Evolutionary conservation across 2,329 filamentous ascomycete species (phyloP).

Genomic region (Paracoccidioides brasiliensis): DNA sequence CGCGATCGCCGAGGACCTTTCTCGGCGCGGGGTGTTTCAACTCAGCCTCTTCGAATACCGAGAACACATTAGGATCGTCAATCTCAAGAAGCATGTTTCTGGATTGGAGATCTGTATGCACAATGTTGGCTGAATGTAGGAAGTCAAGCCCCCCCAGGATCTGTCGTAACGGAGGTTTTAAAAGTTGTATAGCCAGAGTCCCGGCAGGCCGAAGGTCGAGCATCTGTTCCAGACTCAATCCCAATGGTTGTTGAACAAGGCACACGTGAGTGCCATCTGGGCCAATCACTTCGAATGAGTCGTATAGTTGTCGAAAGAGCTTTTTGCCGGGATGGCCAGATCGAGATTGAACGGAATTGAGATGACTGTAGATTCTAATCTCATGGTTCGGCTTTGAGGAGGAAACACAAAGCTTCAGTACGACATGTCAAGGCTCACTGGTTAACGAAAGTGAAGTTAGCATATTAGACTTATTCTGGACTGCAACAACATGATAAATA

Average conservation of each 20-base stretch:
- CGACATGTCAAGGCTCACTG: constrained; percentile 1
- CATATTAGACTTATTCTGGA: neutral
- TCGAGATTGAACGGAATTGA: too few species aligned
- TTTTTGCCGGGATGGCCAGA: too few species aligned
- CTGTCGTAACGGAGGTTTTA: constrained; percentile 7
- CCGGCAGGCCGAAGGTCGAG: too few species aligned
- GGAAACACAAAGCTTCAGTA: constrained; percentile 1
- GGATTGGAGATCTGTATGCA: constrained; percentile 3
- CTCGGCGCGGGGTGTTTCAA: constrained; percentile 7
- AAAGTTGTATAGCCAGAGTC: too few species aligned
- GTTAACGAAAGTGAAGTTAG: neutral
- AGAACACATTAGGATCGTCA: neutral
- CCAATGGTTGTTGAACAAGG: too few species aligned
- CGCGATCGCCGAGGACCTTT: constrained; percentile 8
- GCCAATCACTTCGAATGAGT: too few species aligned
- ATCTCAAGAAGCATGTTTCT: constrained; percentile 8
- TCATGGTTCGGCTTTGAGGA: too few species aligned
- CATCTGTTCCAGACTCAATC: too few species aligned
- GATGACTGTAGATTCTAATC: too few species aligned
- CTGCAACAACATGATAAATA: neutral
- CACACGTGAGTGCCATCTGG: too few species aligned
- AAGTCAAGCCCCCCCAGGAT: constrained; percentile 4
- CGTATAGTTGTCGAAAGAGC: too few species aligned
- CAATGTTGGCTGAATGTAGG: neutral
- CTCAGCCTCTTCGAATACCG: constrained; percentile 7